Evolutionary conservation across 2,329 filamentous ascomycete genomes (phyloP), one percentile per base, ranked within the genome.

Genomic region (Escovopsis sp.): DNA sequence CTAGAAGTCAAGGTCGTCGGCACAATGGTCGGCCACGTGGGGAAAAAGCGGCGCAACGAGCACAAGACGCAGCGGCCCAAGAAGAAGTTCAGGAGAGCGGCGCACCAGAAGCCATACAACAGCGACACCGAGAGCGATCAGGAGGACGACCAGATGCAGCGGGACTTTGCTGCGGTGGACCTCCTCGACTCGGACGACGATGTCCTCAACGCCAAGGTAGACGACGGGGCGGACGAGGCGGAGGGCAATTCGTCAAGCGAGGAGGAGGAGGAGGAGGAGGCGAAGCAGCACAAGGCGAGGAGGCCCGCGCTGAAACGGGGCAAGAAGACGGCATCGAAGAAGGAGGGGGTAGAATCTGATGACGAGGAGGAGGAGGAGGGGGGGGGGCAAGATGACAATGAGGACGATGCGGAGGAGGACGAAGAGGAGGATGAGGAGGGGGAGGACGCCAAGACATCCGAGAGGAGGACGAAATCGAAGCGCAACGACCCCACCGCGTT

Each of bases 401-500:
- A 53, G 16, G 34, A 52, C 54, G 45, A 55, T 55, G 42, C 51
- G 49, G 46, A 53, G 20, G 49, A 61, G 7, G 54, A 54, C 4
- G 46, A 49, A 11, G 51, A 51, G 1, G 44, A 53, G 1, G 49
- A 53, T 2, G 54, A 53, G 1, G 52, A 51, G 1, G 50, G 53
- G 7, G 44, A 58, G 56, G 54, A 57, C 35, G 58, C 56, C 40
- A 53, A 61, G 39, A 53, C 24, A 55, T 61, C 33, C 61, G 39
- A 53, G 11, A 57, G 51, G 37, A 62, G 64, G 48, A 56, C 56
- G 32, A 82, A 77, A 54, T 77, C 79, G 12, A 96, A 96, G 65
- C 81, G 88, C 56, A 94, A 94, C 63, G 89, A 98, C 61, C 88
- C 91, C 3, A 69, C 73, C 48, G 87, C 85, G 40, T 96, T 98